Evolutionary conservation across 257 asterid species (phyloP), one percentile per base, ranked within the genome.

Genomic region (Mitragyna speciosa): DNA sequence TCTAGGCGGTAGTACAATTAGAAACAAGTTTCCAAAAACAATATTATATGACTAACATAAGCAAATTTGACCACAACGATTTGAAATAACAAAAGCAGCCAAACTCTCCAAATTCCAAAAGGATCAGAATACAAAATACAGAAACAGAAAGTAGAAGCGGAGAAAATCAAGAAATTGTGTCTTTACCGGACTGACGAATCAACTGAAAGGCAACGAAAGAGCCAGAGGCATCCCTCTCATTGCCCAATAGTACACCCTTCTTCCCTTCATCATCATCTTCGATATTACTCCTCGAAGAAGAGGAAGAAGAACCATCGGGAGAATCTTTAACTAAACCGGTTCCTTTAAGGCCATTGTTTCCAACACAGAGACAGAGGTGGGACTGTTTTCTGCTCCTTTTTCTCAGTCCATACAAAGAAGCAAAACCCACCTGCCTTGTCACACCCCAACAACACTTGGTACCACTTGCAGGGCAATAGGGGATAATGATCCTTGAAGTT

Each of bases 131-230:
- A 67, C 10, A n/a, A 11, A 11, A 61, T 36, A 67, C 33, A 36
- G 49, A 54, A 52, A n/a, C 45, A 58, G 67, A 39, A 80, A 79
- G 20, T 9, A 68, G 51, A 19, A 67, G 14, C 47, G 28, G 10
- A 51, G 33, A 45, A 51, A 36, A 74, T 5, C 30, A 17, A 71
- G 11, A 78, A 66, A 9, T 28, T 33, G n/a, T 49, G 52, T 0
- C 28, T 61, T 2, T 73, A 93, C 98, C 97, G 78, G 98, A 90
- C 7, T 85, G 90, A 63, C 92, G 92, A 87, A 89, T 85, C 90
- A 92, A 86, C 61, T 85, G 85, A 82, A 91, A 91, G 59, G 90
- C 97, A 86, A 88, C 86, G 85, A 93, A 84, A 70, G 96, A 76
- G 79, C 92, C 97, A 78, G 89, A 78, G 36, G 36, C 78, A 82